Evolutionary conservation across 2,329 filamentous ascomycete genomes (phyloP), one percentile per base, ranked within the genome.

Genomic region (Lachnellula suecica): DNA sequence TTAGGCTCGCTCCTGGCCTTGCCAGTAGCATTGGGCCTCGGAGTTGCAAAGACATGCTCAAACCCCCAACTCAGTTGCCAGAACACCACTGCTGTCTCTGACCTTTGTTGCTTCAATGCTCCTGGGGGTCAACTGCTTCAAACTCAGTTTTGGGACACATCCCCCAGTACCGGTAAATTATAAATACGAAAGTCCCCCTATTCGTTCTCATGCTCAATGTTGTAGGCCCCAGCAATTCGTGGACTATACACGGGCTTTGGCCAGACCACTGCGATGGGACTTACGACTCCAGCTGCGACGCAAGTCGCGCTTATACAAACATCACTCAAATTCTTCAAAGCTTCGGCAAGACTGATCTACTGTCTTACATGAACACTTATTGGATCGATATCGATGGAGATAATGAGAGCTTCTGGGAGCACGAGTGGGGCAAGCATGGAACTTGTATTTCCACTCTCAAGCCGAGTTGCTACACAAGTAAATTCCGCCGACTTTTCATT

Each of bases 101-200:
- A 91, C 63, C 79, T 84, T 6, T 92, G 88, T 73, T 92, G 88
- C 71, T 88, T 91, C 72, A 88, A 88, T 63, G 77, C 82, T 22
- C 87, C 88, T 0, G 84, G 86, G 4, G 88, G 88, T 2, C 81
- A 88, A 57, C 72, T 91, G 44, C 76, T 91, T 4, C 82, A 83
- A 69, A 91, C 88, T 2, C 88, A 91, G 61, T 91, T 91, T 71
- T 91, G 88, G 88, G 87, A 91, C 65, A 80, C 82, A 1, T 67
- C 79, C 53, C 85, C 85, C 2, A 72, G 79, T 1, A 79, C 82
- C 3, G 59, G 58, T 59, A 52, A 43, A 23, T 42, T 13, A 34
- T 13, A 24, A 15, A 41, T n/a, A n/a, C 8, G 25, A 34, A 25
- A 38, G 20, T 23, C 29, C 22, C 17, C 17, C 20, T 27, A 17